phyloP scores from a whole-genome alignment of 208 protist species.

The Porcisia hertigi region DNA sequence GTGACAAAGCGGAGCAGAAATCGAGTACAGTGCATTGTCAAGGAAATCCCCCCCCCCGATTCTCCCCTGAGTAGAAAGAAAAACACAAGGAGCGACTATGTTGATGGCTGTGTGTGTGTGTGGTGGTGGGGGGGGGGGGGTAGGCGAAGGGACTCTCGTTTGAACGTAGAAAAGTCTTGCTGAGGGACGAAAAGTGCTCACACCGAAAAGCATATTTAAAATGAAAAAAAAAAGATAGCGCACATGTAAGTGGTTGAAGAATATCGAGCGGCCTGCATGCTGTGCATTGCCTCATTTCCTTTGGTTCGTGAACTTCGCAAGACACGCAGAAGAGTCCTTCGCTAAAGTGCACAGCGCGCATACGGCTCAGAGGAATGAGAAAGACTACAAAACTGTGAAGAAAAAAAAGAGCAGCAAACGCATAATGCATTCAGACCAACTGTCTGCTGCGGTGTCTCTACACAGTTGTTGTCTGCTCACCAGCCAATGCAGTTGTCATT shows the following conservation, averaged over 20 bases:
- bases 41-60: neutral
- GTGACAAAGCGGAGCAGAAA: slow-evolving; percentile 26
- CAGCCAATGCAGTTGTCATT: neutral
- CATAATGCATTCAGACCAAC: neutral
- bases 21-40: slow-evolving; percentile 24
- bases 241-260: too few species aligned
- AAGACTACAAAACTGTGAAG: neutral
- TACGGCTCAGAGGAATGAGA: too few species aligned
- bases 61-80: neutral
- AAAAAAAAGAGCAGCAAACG: neutral
- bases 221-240: neutral
- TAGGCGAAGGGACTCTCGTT: neutral
- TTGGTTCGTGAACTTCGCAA: neutral
- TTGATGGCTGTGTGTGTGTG: neutral
- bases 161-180: neutral
- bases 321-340: neutral
- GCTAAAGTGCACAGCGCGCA: neutral
- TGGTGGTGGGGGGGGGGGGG: too few species aligned
- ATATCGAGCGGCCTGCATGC: neutral
- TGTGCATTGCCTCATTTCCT: neutral
- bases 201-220: too few species aligned
- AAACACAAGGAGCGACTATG: neutral
- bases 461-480: neutral
- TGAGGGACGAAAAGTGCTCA: neutral
- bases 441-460: too few species aligned